A percentile compares a stretch with the other conserved stretches of the same genome.
phyloP scores from a whole-genome alignment of 1,139 yeast genomes.

The Dujonia santamariae region DNA sequence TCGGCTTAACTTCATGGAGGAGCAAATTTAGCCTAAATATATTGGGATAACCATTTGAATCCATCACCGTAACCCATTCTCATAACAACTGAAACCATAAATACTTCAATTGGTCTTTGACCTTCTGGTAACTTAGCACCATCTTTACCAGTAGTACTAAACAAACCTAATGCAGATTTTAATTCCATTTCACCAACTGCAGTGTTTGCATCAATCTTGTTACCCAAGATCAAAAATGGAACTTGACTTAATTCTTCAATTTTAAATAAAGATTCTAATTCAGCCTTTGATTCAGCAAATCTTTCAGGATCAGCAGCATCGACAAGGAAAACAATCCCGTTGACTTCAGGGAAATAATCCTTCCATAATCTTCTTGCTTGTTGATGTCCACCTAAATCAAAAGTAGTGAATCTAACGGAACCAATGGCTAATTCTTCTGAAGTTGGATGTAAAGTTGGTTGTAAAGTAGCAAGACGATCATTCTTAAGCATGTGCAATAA shows the following conservation, averaged over 20 bases:
- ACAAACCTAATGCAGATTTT: slow-evolving; percentile 85
- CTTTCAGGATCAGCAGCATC: slow-evolving; percentile 98
- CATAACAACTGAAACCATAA: slow-evolving; percentile 97
- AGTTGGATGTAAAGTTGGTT: slow-evolving; percentile 98
- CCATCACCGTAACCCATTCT: slow-evolving; percentile 97
- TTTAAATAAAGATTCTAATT: slow-evolving; percentile 85
- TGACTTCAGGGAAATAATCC: slow-evolving; percentile 98
- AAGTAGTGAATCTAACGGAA: slow-evolving; percentile 93
- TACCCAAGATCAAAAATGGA: slow-evolving; percentile 92
- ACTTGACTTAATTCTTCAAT: slow-evolving; percentile 88
- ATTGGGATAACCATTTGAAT: slow-evolving; percentile 94
- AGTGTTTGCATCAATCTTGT: slow-evolving; percentile 89
- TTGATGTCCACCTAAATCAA: slow-evolving; percentile 96
- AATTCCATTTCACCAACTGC: slow-evolving; percentile 96
- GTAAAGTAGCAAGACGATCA: slow-evolving; percentile 95
- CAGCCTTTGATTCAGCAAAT: slow-evolving; percentile 91
- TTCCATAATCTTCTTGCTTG: slow-evolving; percentile 99
- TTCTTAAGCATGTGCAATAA: slow-evolving; percentile 94
- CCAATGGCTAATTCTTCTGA: slow-evolving; percentile 98
- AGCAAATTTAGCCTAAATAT: too few species aligned
- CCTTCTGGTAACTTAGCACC: slow-evolving; percentile 71
- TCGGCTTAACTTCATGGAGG: too few species aligned
- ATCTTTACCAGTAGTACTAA: slow-evolving; percentile 79
- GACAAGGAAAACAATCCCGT: slow-evolving; percentile 93
- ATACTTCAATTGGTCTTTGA: slow-evolving; percentile 90